Evolutionary conservation across 2,329 filamentous ascomycete genomes (phyloP), one percentile per base, ranked within the genome.

Genomic region (Pseudocercospora crystallina): DNA sequence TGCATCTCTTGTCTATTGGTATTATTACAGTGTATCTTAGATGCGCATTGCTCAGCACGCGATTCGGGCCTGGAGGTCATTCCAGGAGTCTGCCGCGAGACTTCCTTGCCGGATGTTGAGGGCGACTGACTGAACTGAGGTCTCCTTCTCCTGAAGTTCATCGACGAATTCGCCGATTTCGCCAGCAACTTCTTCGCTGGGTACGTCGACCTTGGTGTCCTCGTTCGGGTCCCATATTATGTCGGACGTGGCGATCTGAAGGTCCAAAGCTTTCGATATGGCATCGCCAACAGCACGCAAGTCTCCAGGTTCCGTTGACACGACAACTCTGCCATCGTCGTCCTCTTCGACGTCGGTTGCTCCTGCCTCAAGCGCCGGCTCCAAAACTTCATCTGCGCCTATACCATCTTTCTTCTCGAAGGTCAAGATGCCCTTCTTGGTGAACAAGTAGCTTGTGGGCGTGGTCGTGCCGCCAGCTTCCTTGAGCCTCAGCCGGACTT

Each of bases 221-320:
- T 86, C 82, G 53, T 92, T 94, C 0, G 90, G 81, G 52, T 86
- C 82, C 85, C 89, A 96, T 37, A 96, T 79, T 45, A 96, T 92
- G 49, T 95, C 89, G 13, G 84, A 83, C 59, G 83, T 85, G 48
- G 86, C 74, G 39, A 95, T 80, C 51, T 86, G 80, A 54, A 95
- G 71, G 1, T 77, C 80, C 14, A 88, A 78, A 33, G 79, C 75
- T 57, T 80, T 77, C 3, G 81, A 77, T n/a, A 96, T 66, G 10
- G 76, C 75, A 54, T 87, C 78, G 2, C 83, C 83, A 1, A 86
- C 82, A 13, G 80, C 74, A 49, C 80, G 84, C 0, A 84, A 87
- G 54, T 81, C 77, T 8, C 76, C 79, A 0, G 87, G 83, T 59
- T 86, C 81, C 0, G 86, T 89, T 70, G 81, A 87, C 0, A 95